phyloP scores from a whole-genome alignment of 306 rosid genomes.

The Prunus padus region DNA sequence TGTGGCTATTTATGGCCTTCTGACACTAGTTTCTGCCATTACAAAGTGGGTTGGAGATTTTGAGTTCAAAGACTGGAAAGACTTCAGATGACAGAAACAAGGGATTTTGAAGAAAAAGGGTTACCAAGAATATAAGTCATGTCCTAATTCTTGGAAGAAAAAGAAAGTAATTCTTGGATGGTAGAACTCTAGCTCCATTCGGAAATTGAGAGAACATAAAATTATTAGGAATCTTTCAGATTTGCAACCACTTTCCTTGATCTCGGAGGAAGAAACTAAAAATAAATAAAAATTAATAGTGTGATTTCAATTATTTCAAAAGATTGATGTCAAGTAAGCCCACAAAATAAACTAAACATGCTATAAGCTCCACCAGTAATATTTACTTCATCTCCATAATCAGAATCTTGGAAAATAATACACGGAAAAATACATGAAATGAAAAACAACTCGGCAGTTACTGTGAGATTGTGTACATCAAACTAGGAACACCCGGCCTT shows the following conservation, averaged over 20 bases:
- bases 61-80: not conserved
- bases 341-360: not conserved
- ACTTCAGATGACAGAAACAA: not conserved
- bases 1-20: too few relatives aligned
- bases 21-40: too few relatives aligned
- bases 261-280: too few relatives aligned
- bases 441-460: constrained; percentile 5
- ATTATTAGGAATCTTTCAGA: too few relatives aligned
- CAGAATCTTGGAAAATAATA: not conserved
- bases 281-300: too few relatives aligned
- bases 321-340: too few relatives aligned
- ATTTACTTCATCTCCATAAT: constrained; percentile 4
- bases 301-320: too few relatives aligned
- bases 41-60: too few relatives aligned
- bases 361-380: not conserved
- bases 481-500: constrained; percentile 3
- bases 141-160: not conserved
- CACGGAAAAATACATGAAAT: not conserved
- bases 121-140: not conserved
- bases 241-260: too few relatives aligned
- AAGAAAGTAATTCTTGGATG: not conserved
- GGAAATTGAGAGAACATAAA: too few relatives aligned
- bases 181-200: too few relatives aligned
- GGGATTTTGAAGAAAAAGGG: not conserved
- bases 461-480: constrained; percentile 22